phyloP scores from a whole-genome alignment of 805 yeast species.

The Metschnikowia henanensis region DNA sequence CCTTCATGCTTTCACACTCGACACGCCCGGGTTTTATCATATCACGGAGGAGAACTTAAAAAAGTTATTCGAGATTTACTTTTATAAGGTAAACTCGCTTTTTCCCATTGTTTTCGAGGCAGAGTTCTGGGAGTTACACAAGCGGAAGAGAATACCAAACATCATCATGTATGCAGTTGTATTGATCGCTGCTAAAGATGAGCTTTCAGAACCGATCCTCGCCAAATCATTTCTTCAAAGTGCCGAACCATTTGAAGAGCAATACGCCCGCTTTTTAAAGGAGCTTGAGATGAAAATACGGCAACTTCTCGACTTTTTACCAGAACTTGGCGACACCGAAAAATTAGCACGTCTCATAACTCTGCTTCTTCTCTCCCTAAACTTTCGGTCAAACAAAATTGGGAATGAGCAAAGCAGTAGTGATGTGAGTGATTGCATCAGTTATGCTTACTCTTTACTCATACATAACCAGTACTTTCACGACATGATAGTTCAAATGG shows the following conservation, averaged over 20 bases:
- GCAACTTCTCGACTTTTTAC: slow-evolving; percentile 22
- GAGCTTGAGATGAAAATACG: slow-evolving; percentile 23
- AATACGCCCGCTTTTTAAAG: slow-evolving; percentile 11
- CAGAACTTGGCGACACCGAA: slow-evolving; percentile 25
- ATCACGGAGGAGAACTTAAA: slow-evolving; percentile 13
- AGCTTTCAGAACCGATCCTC: slow-evolving; percentile 22
- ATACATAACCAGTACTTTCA: slow-evolving; percentile 22
- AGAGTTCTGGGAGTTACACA: slow-evolving; percentile 36
- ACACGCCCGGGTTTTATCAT: slow-evolving; percentile 19
- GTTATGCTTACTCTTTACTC: slow-evolving; percentile 20
- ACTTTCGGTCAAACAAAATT: slow-evolving; percentile 20
- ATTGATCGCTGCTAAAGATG: slow-evolving; percentile 42
- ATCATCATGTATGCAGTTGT: slow-evolving; percentile 43
- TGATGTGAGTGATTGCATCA: slow-evolving; percentile 21
- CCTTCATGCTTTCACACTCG: slow-evolving; percentile 19
- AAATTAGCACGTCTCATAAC: slow-evolving; percentile 20
- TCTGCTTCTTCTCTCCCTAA: slow-evolving; percentile 20
- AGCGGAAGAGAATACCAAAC: slow-evolving; percentile 37
- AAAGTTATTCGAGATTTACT: slow-evolving; percentile 35
- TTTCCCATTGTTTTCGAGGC: slow-evolving; percentile 43
- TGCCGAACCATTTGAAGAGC: slow-evolving; percentile 6
- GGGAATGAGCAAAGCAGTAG: slow-evolving; percentile 25
- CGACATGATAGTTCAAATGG: slow-evolving; percentile 10
- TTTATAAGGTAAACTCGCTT: slow-evolving; percentile 38
- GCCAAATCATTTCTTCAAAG: slow-evolving; percentile 12